Base-by-base conservation (phyloP, 2,329 filamentous ascomycete species). In the Penicillium janthinellum region DNA sequence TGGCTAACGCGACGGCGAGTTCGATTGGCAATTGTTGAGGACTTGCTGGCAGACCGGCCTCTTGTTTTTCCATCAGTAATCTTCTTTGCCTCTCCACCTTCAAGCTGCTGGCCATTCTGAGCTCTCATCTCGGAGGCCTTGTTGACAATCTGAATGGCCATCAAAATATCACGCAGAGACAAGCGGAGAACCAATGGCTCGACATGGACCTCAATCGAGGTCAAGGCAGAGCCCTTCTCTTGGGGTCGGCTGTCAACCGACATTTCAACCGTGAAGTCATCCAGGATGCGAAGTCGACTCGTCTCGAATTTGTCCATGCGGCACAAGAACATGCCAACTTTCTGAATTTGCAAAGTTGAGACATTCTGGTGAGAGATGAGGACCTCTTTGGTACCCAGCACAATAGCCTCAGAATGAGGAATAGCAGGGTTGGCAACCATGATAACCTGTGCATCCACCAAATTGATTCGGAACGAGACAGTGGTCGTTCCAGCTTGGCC, bases 291-390 rank as follows among this genome's bases (percentile, higher is more conserved):
- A 49, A 99, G 83, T 39, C 92, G 87, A 42, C 89, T 93, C 3
- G 90, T 92, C 67, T 99, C 94, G 67, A 98, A 98, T 64, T 88
- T 91, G 75, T 99, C 96, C 95, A 99, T 99, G 12, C 95, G 90
- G 73, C 96, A 99, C 35, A 99, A 78, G 75, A 97, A 99, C 95
- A 99, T 99, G 67, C 95, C 95, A 55, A 98, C 86, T 71, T 98
- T 89, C 7, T 92, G 93, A 2, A 99, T 87, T 72, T 99, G 94
- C 71, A 99, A 84, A 0, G 95, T 97, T 67, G 96, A 84, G 8
- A 94, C 91, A 78, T 98, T 92, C 74, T 99, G 96, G 69, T 96
- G 90, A 1, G 94, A 96, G 11, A 98, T 83, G 1, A 98, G 83
- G 12, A 98, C 87, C 74, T 99, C 93, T 73, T 97, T 96, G 2